A percentile compares a stretch with the other conserved stretches of the same genome.
These are phyloP conservation scores for Starmera caribaea DNA, from an alignment of 805 yeast genomes.

Conservation along the genomic window DNA sequence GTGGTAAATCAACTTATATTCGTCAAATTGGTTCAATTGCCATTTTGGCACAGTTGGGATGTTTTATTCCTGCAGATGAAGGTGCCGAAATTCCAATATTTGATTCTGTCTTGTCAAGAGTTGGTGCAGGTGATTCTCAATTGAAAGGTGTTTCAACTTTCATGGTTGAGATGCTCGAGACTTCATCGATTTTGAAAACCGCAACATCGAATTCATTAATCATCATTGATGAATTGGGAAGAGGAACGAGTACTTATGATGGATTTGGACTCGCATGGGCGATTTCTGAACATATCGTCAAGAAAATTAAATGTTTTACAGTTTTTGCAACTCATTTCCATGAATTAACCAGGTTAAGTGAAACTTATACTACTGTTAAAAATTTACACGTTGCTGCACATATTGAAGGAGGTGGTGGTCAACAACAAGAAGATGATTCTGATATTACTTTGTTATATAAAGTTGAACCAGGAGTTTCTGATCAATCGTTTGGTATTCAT, in stretches of 20 bases:
- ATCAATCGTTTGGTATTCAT: conserved; percentile 94
- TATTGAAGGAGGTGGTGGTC: conserved; percentile 34
- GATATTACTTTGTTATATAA: conserved; percentile 85
- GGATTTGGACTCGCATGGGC: conserved; percentile 99
- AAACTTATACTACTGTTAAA: conserved; percentile 50
- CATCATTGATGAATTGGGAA: conserved; percentile 89
- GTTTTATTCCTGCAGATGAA: conserved; percentile 71
- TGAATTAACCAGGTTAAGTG: conserved; percentile 77
- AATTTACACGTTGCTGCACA: conserved; percentile 94
- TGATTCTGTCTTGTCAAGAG: conserved; percentile 89
- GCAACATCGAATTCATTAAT: conserved; percentile 75
- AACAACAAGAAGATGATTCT: conserved; percentile 13
- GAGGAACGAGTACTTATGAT: conserved; percentile 76
- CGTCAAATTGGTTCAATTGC: conserved; percentile 85
- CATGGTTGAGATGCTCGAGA: conserved; percentile 94
- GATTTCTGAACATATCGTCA: conserved; percentile 76
- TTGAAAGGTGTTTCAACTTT: conserved; percentile 94
- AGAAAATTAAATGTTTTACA: conserved; percentile 64
- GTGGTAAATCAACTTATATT: conserved; percentile 91
- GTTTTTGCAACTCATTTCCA: conserved; percentile 97
- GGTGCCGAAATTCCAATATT: conserved; percentile 70
- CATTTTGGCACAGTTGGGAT: conserved; percentile 81
- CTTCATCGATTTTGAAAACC: conserved; percentile 74
- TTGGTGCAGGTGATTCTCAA: conserved; percentile 99
- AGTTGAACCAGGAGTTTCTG: conserved; percentile 95